Evolutionary conservation across 768 basidiomycete genomes (phyloP).

Genomic region (Lactarius sp.): DNA sequence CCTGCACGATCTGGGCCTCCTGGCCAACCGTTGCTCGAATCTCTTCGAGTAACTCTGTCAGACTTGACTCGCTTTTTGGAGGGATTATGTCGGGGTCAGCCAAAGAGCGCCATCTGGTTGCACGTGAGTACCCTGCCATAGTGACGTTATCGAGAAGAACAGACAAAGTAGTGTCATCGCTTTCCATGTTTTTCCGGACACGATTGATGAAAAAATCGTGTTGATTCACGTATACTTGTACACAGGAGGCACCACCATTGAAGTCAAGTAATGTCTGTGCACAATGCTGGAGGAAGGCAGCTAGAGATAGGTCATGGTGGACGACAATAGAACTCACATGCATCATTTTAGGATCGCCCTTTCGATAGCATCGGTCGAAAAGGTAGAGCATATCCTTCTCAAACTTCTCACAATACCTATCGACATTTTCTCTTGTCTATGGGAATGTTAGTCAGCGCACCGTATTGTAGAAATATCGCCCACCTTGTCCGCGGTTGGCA

Average conservation of each 20-base stretch:
- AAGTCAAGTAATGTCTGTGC: constrained; percentile 96
- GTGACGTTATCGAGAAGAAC: constrained; percentile 22
- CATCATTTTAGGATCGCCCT: constrained; percentile 99
- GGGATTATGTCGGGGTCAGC: constrained; percentile 74
- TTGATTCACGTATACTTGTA: constrained; percentile 98
- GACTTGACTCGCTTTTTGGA: constrained; percentile 74
- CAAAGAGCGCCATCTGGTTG: constrained; percentile 69
- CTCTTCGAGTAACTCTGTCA: constrained; percentile 76
- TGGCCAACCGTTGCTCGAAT: constrained; percentile 89
- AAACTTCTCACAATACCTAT: constrained; percentile 97
- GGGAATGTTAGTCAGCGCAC: background rate
- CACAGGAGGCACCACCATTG: constrained; percentile 94
- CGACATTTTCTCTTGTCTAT: constrained; percentile 86
- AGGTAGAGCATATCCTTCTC: constrained; percentile 97
- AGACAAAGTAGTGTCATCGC: constrained; percentile 54
- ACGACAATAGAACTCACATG: constrained; percentile 51
- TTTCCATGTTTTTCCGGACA: constrained; percentile 57
- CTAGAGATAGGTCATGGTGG: background rate
- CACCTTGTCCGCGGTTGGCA: constrained; percentile 78
- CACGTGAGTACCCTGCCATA: background rate
- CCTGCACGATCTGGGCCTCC: constrained; percentile 96
- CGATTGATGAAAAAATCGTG: constrained; percentile 99
- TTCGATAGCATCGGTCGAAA: constrained; percentile 93
- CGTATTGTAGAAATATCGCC: constrained; percentile 14
- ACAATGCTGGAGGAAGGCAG: constrained; percentile 63